Evolutionary conservation across 495 filamentous ascomycete genomes (phyloP).

Genomic region (Penicillium cosmopolitanum): DNA sequence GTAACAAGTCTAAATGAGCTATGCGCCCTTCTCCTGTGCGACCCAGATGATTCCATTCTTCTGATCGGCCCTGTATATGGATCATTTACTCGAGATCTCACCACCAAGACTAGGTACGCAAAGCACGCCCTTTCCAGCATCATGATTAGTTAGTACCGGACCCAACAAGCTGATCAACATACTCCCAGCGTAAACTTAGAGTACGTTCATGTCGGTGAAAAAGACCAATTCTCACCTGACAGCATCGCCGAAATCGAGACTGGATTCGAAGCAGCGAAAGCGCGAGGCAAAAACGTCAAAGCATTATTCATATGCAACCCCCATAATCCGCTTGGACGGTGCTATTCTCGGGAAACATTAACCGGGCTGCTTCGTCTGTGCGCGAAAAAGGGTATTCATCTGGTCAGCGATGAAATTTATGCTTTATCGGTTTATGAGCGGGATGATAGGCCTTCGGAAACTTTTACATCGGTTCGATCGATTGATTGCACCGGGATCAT

Average conservation of each 20-base stretch:
- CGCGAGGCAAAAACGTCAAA: constrained; percentile 38
- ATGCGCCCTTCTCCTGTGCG: background rate
- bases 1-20: background rate
- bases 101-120: background rate
- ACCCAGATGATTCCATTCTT: background rate
- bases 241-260: background rate
- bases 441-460: constrained; percentile 22
- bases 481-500: constrained; percentile 53
- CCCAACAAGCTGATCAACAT: background rate
- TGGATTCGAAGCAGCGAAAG: constrained; percentile 13
- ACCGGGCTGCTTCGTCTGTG: constrained; percentile 54
- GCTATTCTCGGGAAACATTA: constrained; percentile 55
- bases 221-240: background rate
- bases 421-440: constrained; percentile 56
- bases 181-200: background rate
- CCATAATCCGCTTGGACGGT: constrained; percentile 63
- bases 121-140: too few species aligned
- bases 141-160: too few species aligned
- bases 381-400: constrained; percentile 55
- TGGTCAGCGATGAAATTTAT: constrained; percentile 68
- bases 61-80: background rate
- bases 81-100: background rate
- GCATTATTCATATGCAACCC: constrained; percentile 62
- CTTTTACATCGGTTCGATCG: constrained; percentile 45
- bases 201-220: background rate